These are phyloP conservation scores for Tephrocybe rancida DNA, from an alignment of 768 basidiomycete genomes.

Conservation along the genomic window DNA sequence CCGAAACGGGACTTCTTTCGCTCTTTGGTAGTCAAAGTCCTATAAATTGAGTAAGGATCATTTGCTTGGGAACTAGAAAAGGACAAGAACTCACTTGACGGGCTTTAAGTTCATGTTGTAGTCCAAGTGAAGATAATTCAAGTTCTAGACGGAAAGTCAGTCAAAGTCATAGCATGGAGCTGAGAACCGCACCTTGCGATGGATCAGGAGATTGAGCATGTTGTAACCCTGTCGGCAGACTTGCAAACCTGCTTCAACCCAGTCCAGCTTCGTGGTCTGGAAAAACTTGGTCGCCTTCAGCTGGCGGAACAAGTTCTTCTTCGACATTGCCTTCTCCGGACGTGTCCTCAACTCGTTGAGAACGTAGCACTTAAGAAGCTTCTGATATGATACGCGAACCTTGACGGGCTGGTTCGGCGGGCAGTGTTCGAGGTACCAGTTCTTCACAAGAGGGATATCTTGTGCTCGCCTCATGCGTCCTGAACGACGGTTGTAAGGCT, in stretches of 20 bases:
- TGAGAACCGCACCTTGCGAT: constrained; percentile 77
- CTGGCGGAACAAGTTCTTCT: constrained; percentile 95
- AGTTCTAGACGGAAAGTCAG: constrained; percentile 50
- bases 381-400: constrained; percentile 98
- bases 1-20: constrained; percentile 99
- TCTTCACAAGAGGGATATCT: constrained; percentile 94
- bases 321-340: constrained; percentile 95
- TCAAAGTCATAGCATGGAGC: neutral
- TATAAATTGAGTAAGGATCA: constrained; percentile 31
- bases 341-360: constrained; percentile 91
- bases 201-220: constrained; percentile 98
- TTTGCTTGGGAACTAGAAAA: neutral
- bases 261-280: constrained; percentile 96
- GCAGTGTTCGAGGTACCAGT: constrained; percentile 98
- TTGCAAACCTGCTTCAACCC: constrained; percentile 99
- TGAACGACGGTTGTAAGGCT: constrained; percentile 91
- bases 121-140: constrained; percentile 93
- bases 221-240: constrained; percentile 99
- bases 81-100: constrained; percentile 57
- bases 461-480: constrained; percentile 94
- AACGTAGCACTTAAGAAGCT: constrained; percentile 93
- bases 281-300: constrained; percentile 99
- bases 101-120: constrained; percentile 99
- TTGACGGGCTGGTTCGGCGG: constrained; percentile 96
- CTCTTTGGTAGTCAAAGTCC: constrained; percentile 98